A percentile compares a stretch with the other conserved stretches of the same genome.
Evolutionary conservation across 148 eudicot species (phyloP).

Genomic region (Diospyros lotus): DNA sequence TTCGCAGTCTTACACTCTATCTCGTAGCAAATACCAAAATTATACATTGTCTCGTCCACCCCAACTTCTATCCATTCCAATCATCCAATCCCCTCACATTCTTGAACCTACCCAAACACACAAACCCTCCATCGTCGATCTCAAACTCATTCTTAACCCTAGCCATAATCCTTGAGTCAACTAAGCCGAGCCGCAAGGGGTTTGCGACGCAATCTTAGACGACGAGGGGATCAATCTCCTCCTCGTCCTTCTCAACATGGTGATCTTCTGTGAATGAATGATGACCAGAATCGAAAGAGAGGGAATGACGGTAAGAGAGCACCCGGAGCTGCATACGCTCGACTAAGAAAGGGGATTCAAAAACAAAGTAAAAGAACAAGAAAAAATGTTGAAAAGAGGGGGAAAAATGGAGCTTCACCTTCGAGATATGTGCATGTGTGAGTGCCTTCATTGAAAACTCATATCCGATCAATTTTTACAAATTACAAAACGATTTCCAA

Average conservation of each 20-base stretch:
- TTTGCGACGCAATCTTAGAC: slow-evolving; percentile 49
- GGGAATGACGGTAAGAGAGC: too few species aligned
- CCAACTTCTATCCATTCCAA: slow-evolving; percentile 68
- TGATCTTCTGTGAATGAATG: neutral
- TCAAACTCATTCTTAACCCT: slow-evolving; percentile 71
- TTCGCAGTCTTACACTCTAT: slow-evolving; percentile 76
- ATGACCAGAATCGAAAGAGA: too few species aligned
- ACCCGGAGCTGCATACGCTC: too few species aligned
- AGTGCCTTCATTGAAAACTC: too few species aligned
- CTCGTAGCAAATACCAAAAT: slow-evolving; percentile 77
- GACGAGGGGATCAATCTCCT: slow-evolving; percentile 48
- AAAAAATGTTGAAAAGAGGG: too few species aligned
- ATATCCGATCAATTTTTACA: too few species aligned
- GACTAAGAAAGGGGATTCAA: too few species aligned
- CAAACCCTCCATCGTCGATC: slow-evolving; percentile 43
- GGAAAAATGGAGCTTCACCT: too few species aligned
- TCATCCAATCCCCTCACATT: slow-evolving; percentile 77
- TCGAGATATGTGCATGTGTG: too few species aligned
- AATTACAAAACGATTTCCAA: too few species aligned
- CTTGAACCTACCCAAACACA: slow-evolving; percentile 76
- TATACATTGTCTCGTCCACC: slow-evolving; percentile 70
- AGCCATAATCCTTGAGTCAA: slow-evolving; percentile 54
- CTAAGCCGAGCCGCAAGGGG: slow-evolving; percentile 37
- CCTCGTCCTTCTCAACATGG: slow-evolving; percentile 80
- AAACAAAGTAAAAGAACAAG: too few species aligned